A percentile compares a stretch with the other conserved stretches of the same genome.
Evolutionary conservation across 163 green algal species (phyloP).

Genomic region (Trebouxia gelatinosa): DNA sequence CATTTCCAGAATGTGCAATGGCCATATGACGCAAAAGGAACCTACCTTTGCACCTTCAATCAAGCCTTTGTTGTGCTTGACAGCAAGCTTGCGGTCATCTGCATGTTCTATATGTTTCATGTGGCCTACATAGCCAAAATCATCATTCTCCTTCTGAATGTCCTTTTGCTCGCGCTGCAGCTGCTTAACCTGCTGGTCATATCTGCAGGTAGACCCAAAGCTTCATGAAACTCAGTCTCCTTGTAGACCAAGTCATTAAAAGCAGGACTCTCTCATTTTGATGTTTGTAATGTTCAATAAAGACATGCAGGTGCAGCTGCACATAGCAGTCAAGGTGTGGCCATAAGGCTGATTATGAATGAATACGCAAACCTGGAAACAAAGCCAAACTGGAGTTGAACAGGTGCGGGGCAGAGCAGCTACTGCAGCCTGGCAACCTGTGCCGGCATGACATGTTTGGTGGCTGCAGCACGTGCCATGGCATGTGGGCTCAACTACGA

Average conservation of each 20-base stretch:
- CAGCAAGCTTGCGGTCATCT: slow-evolving; percentile 9
- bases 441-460: not conserved
- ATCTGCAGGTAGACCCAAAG: not conserved
- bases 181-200: not conserved
- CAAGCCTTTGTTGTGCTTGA: not conserved
- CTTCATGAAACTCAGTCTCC: not conserved
- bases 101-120: not conserved
- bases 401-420: no score
- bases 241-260: not conserved
- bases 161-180: slow-evolving; percentile 4
- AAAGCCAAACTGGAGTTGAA: no score
- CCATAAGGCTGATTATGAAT: no score
- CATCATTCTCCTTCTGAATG: not conserved
- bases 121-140: not conserved
- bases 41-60: not conserved
- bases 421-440: not conserved
- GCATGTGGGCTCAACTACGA: not conserved
- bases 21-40: not conserved
- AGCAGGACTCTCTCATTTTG: not conserved
- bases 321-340: no score
- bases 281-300: not conserved
- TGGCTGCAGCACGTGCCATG: not conserved
- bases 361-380: no score
- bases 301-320: not conserved
- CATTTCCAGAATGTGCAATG: no score